These are phyloP conservation scores for Albugo candida DNA, from an alignment of 352 stramenopile genomes.

Conservation along the genomic window DNA sequence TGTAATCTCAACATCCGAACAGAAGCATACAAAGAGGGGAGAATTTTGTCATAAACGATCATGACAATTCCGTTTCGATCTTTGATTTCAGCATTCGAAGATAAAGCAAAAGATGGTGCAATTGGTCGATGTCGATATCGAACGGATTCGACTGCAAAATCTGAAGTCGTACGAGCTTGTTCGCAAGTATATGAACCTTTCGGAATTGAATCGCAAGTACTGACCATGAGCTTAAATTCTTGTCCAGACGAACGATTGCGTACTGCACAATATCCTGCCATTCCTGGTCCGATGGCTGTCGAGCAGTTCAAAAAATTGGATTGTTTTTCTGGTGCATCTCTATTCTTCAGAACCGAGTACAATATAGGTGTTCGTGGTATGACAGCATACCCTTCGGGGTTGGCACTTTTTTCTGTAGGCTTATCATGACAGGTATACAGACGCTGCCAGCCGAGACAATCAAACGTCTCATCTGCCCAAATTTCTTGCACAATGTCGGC, in stretches of 20 bases:
- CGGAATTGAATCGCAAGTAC: slow-evolving; percentile 40
- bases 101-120: slow-evolving; percentile 34
- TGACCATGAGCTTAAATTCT: slow-evolving; percentile 68
- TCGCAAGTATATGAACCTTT: slow-evolving; percentile 59
- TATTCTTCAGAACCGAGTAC: not conserved
- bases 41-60: slow-evolving; percentile 70
- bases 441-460: slow-evolving; percentile 73
- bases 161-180: slow-evolving; percentile 67
- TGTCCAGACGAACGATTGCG: slow-evolving; percentile 65
- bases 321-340: too few species aligned
- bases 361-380: not conserved
- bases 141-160: slow-evolving; percentile 48
- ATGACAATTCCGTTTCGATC: slow-evolving; percentile 50
- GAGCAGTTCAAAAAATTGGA: slow-evolving; percentile 32
- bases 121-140: slow-evolving; percentile 49
- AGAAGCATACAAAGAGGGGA: slow-evolving; percentile 55
- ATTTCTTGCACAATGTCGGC: slow-evolving; percentile 15
- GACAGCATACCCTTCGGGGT: not conserved
- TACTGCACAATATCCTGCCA: slow-evolving; percentile 71
- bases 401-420: slow-evolving; percentile 13
- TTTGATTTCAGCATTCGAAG: not conserved
- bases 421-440: slow-evolving; percentile 46
- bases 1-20: slow-evolving; percentile 61
- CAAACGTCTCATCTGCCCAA: slow-evolving; percentile 62
- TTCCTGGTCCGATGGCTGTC: slow-evolving; percentile 41